A percentile compares a stretch with the other conserved stretches of the same genome.
phyloP scores from a whole-genome alignment of 768 basidiomycete species.

The Myochromella boudieri region DNA sequence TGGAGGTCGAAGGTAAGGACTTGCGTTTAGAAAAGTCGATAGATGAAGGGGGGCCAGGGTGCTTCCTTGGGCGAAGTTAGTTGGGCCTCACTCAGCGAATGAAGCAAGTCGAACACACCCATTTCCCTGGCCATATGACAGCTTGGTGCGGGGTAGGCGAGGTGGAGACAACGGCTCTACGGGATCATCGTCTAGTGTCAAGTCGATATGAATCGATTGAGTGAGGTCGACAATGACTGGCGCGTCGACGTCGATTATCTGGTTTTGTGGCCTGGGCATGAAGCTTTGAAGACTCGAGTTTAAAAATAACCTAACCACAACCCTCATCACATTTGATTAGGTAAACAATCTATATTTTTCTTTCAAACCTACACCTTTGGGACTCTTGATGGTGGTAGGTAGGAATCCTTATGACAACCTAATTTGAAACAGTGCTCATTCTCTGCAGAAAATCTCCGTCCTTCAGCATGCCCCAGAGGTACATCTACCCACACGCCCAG shows the following conservation, averaged over 20 bases:
- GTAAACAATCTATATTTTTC: conserved; percentile 12
- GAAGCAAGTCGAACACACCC: no score
- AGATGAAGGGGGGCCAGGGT: conserved; percentile 2
- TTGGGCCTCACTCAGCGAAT: no score
- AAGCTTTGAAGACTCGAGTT: neutral
- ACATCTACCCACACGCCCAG: conserved; percentile 72
- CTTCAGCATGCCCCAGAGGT: conserved; percentile 78
- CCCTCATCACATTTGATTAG: no score
- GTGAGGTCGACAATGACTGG: conserved; percentile 7
- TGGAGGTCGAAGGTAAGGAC: neutral
- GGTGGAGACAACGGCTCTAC: neutral
- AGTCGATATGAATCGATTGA: neutral
- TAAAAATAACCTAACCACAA: neutral
- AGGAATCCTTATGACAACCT: neutral
- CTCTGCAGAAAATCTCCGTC: conserved; percentile 82
- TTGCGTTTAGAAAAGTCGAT: neutral
- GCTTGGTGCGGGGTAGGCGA: no score
- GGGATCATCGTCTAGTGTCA: conserved; percentile 4
- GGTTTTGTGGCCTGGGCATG: neutral
- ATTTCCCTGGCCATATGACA: no score
- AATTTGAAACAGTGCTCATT: neutral
- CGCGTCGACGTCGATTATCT: conserved; percentile 12
- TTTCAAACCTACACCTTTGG: neutral
- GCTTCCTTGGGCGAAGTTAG: no score
- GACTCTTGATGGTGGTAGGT: conserved; percentile 16